Conservation (phyloP, 768 basidiomycete genomes). For the Lentinula raphanica region DNA sequence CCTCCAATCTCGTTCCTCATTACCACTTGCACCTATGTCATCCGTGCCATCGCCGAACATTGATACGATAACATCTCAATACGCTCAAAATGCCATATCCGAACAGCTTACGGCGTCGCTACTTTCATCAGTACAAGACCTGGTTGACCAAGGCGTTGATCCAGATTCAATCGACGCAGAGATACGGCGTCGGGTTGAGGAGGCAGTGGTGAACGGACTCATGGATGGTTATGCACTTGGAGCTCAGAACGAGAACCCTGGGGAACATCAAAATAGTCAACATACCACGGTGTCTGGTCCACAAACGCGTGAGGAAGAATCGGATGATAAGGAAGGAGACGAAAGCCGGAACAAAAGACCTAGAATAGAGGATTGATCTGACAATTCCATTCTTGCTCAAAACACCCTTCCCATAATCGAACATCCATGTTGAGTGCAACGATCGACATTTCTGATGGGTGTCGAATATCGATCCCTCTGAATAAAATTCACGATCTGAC, state of each 20-base stretch:
- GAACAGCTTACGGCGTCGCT: constrained; percentile 64
- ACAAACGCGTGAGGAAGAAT: not conserved
- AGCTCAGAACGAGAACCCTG: constrained; percentile 4
- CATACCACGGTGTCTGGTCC: not conserved
- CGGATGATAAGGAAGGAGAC: not conserved
- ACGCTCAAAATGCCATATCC: constrained; percentile 63
- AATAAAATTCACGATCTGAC: not conserved
- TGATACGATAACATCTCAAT: constrained; percentile 29
- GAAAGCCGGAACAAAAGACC: not conserved
- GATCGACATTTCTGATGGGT: not conserved
- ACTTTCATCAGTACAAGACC: constrained; percentile 59
- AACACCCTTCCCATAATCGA: not conserved
- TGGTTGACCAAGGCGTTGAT: constrained; percentile 65
- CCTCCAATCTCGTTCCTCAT: constrained; percentile 38
- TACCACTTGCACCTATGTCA: constrained; percentile 15
- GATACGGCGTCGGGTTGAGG: constrained; percentile 55
- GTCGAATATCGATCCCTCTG: not conserved
- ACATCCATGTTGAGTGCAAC: not conserved
- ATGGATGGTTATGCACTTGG: constrained; percentile 55
- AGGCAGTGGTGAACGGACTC: constrained; percentile 65
- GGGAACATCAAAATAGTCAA: not conserved
- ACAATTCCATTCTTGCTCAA: not conserved
- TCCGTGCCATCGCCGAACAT: constrained; percentile 16
- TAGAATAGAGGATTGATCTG: not conserved
- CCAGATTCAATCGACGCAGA: constrained; percentile 60